phyloP scores from a whole-genome alignment of 2,329 filamentous ascomycete genomes.

The Phyllosticta citriasiana region DNA sequence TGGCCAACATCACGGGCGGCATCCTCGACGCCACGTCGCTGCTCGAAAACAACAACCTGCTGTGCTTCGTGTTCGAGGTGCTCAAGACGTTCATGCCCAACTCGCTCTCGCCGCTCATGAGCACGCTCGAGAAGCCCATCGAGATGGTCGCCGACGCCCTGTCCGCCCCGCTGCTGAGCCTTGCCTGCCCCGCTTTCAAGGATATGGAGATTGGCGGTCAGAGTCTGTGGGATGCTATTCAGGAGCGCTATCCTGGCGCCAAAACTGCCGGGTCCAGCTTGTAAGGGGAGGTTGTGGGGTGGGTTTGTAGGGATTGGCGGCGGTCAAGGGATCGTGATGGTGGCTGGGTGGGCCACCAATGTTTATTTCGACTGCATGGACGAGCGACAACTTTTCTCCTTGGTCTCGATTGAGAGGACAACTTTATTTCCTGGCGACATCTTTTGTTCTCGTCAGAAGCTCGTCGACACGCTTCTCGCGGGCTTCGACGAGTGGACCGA shows the following conservation, averaged over 20 bases:
- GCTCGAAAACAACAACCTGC: slow-evolving; percentile 30
- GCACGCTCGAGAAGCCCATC: slow-evolving; percentile 17
- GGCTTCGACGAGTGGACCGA: neutral
- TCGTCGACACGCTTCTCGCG: neutral
- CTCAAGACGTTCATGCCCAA: slow-evolving; percentile 26
- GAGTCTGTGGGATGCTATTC: slow-evolving; percentile 5
- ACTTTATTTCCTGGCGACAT: neutral
- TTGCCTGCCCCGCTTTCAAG: slow-evolving; percentile 18
- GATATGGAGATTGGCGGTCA: slow-evolving; percentile 13
- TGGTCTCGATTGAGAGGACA: neutral
- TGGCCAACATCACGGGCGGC: slow-evolving; percentile 35
- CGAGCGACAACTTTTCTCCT: neutral
- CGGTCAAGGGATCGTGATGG: neutral
- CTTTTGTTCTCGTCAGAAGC: neutral
- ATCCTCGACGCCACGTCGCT: slow-evolving; percentile 24
- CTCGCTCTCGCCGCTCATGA: slow-evolving; percentile 21
- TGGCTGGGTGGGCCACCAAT: neutral
- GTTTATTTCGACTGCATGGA: neutral
- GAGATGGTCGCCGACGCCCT: slow-evolving; percentile 16
- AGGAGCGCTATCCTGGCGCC: slow-evolving; percentile 4
- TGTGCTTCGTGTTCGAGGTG: slow-evolving; percentile 28
- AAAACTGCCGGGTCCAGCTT: neutral
- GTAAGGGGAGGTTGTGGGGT: neutral
- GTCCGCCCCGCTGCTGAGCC: slow-evolving; percentile 15
- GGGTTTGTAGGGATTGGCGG: neutral